Conservation (phyloP, 805 yeast genomes). For the Saturnispora galanensis region DNA sequence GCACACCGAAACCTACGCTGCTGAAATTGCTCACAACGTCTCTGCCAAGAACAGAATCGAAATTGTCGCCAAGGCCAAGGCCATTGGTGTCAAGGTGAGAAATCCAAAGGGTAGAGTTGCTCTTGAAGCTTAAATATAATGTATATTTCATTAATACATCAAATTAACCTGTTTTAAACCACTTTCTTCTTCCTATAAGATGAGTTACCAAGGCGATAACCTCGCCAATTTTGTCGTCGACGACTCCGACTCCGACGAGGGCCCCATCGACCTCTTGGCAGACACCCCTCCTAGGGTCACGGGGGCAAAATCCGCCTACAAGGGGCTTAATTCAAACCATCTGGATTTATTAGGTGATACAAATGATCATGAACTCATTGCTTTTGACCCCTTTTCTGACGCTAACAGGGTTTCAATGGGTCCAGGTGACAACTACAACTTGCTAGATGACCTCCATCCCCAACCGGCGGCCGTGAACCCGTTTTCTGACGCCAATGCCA, state of each 20-base stretch:
- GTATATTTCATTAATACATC: not conserved
- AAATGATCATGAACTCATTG: not conserved
- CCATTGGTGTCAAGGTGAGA: conserved; percentile 97
- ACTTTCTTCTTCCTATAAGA: not conserved
- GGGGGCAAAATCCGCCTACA: not conserved
- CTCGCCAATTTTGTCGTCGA: conserved; percentile 10
- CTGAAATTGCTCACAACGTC: conserved; percentile 98
- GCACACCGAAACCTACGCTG: conserved; percentile 98
- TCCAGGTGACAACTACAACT: not conserved
- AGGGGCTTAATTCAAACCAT: not conserved
- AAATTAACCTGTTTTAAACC: not conserved
- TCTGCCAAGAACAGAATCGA: conserved; percentile 97
- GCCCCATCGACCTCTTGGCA: conserved; percentile 14
- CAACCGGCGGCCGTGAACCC: not conserved
- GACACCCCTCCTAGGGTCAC: conserved; percentile 6
- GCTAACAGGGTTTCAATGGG: not conserved
- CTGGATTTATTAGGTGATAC: conserved; percentile 2
- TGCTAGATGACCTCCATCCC: not conserved
- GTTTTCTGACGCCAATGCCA: conserved; percentile 6
- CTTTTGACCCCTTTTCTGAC: conserved; percentile 14
- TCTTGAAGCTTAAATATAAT: conserved; percentile 73
- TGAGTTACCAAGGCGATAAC: conserved; percentile 8
- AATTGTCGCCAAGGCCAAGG: conserved; percentile 93
- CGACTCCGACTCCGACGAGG: conserved; percentile 12
- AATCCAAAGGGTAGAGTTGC: conserved; percentile 98